Conservation (phyloP, 495 filamentous ascomycete species). For the Pyrenopolyporus hunteri region DNA sequence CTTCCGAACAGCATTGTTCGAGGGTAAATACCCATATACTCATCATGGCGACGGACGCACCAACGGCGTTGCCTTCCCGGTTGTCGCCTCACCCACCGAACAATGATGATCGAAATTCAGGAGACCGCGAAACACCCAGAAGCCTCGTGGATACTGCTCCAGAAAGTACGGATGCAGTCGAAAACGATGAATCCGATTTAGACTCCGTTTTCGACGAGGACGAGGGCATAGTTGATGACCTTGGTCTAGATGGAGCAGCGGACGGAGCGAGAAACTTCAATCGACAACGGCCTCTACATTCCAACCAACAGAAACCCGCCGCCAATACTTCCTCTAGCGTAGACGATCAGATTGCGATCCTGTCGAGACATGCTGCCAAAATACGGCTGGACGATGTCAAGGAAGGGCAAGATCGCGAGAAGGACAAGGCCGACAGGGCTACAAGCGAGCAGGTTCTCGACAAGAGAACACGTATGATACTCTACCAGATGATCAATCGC, state of each 20-base stretch:
- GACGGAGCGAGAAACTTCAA: constrained; percentile 93
- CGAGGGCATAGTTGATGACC: constrained; percentile 64
- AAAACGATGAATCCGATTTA: constrained; percentile 47
- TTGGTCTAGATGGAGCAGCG: constrained; percentile 63
- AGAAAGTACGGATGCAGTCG: constrained; percentile 21
- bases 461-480: constrained; percentile 90
- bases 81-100: constrained; percentile 39
- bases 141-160: constrained; percentile 20
- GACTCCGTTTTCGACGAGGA: constrained; percentile 65
- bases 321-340: constrained; percentile 78
- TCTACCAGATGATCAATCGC: constrained; percentile 92
- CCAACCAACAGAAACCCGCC: constrained; percentile 82
- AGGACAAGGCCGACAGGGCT: constrained; percentile 89
- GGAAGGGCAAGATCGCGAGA: constrained; percentile 56
- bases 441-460: constrained; percentile 94
- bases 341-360: constrained; percentile 83
- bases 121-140: constrained; percentile 29
- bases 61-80: constrained; percentile 49
- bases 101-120: constrained; percentile 39
- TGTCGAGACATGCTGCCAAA: constrained; percentile 87
- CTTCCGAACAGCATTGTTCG: background rate
- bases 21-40: background rate
- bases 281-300: constrained; percentile 74
- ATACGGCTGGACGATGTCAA: constrained; percentile 78
- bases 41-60: constrained; percentile 43